Base-by-base conservation (phyloP, 805 yeast genomes). In the Komagataella pseudopastoris region DNA sequence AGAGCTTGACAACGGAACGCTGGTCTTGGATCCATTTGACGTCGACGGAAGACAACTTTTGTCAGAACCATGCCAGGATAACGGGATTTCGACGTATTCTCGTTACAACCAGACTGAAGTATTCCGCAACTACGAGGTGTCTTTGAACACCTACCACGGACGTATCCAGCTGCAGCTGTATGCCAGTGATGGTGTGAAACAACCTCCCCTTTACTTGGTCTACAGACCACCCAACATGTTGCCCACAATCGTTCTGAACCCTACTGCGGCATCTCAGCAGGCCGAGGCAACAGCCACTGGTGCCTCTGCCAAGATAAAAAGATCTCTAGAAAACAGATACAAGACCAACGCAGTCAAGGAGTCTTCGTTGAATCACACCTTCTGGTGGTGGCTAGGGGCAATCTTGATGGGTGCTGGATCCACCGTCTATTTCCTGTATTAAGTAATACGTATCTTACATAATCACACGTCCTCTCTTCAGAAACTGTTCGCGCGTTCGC, bases 191-290 rank as follows among this genome's bases (percentile, higher is more conserved):
- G 97, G 97, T 16, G 65, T 86, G 16, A 80, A 80, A 47, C 67
- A 85, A 72, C 91, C 88, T 57, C 98, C 99, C 0, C 66, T 93
- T 60, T 93, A 88, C 67, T 75, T 93, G 65, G 96, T 95, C 2
- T 93, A 90, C 71, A 77, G 78, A 59, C 99, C 99, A 5, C 95
- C 99, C 7, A 75, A 85, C 78, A 93, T 93, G 99, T 78, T 93
- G 54, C 99, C 99, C 20, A 93, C 98, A 0, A 68, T 64, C 51
- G 90, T 97, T 0, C 70, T 93, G 74, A 91, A 90, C 66, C 99
- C 99, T 20, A 86, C 96, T 2, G 58, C 58, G 4, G 68, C 71
- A 2, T 61, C 72, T 6, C 66, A 70, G 44, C 64, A 75, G 8
- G 52, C 64, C 3, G 59, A 61, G 4, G 58, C 60, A 5, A 57